Conservation (phyloP, 768 basidiomycete genomes). For the Leucocoprinus birnbaumii region DNA sequence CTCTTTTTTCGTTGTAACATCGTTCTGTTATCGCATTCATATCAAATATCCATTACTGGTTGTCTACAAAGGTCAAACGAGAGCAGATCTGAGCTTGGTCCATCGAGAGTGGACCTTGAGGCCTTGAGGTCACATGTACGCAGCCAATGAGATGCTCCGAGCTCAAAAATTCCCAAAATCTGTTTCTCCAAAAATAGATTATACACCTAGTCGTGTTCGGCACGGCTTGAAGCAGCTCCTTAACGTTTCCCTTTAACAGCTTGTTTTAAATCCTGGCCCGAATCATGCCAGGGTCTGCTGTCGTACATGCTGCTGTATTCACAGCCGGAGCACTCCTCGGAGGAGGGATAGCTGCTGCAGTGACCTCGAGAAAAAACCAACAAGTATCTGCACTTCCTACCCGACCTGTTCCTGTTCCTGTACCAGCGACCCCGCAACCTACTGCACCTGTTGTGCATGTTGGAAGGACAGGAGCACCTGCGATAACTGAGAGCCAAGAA, state of each 20-base stretch:
- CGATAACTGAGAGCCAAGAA: slow-evolving; percentile 32
- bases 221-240: neutral
- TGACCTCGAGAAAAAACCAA: slow-evolving; percentile 30
- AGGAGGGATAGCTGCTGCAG: slow-evolving; percentile 61
- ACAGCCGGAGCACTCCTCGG: slow-evolving; percentile 82
- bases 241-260: too few species aligned
- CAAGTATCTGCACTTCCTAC: slow-evolving; percentile 1
- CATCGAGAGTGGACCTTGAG: too few species aligned
- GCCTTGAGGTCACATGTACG: neutral
- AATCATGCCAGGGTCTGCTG: slow-evolving; percentile 9
- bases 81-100: too few species aligned
- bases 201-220: neutral
- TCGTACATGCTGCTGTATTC: slow-evolving; percentile 71
- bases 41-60: neutral
- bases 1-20: neutral
- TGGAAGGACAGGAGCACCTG: slow-evolving; percentile 40
- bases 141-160: neutral
- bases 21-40: neutral
- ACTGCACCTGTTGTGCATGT: slow-evolving; percentile 42
- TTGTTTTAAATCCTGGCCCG: too few species aligned
- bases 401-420: slow-evolving; percentile 8
- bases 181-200: slow-evolving; percentile 4
- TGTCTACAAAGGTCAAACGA: too few species aligned
- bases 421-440: slow-evolving; percentile 20
- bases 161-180: neutral